Conservation (phyloP, 352 stramenopile species). For the Phytophthora pseudosyringae region DNA sequence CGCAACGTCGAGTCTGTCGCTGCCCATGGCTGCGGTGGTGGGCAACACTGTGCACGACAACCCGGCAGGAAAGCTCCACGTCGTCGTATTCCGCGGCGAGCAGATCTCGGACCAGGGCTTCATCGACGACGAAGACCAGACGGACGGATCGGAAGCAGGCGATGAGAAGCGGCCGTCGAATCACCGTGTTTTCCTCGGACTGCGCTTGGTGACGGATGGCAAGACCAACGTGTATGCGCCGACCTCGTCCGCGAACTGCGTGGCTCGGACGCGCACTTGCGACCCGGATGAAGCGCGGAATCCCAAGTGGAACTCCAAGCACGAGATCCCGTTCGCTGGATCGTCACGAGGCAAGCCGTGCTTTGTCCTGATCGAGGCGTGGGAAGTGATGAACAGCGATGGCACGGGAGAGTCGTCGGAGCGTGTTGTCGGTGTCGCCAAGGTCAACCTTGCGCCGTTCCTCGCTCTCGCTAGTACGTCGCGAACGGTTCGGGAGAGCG, state of each 20-base stretch:
- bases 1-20: slow-evolving; percentile 83
- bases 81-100: slow-evolving; percentile 83
- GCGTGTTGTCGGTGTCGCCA: slow-evolving; percentile 82
- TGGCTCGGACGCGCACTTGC: slow-evolving; percentile 69
- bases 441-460: slow-evolving; percentile 90
- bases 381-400: slow-evolving; percentile 61
- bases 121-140: slow-evolving; percentile 58
- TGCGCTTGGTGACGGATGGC: slow-evolving; percentile 79
- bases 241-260: slow-evolving; percentile 74
- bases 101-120: slow-evolving; percentile 78
- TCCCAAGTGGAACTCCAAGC: slow-evolving; percentile 85
- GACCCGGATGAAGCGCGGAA: slow-evolving; percentile 59
- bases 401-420: slow-evolving; percentile 51
- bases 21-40: slow-evolving; percentile 84
- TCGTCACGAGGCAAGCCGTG: slow-evolving; percentile 79
- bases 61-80: slow-evolving; percentile 70
- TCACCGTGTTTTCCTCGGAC: slow-evolving; percentile 64
- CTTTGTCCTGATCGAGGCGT: slow-evolving; percentile 90
- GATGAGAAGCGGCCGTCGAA: slow-evolving; percentile 44
- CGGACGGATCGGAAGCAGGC: slow-evolving; percentile 49
- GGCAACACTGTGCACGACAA: slow-evolving; percentile 85
- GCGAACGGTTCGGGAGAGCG: slow-evolving; percentile 81
- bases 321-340: slow-evolving; percentile 76
- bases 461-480: slow-evolving; percentile 83
- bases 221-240: slow-evolving; percentile 91